Percentiles rank a stretch among this genome's conserved stretches.
These are phyloP conservation scores for Copromyces sp. DNA, from an alignment of 495 filamentous ascomycete genomes.

Conservation along the genomic window DNA sequence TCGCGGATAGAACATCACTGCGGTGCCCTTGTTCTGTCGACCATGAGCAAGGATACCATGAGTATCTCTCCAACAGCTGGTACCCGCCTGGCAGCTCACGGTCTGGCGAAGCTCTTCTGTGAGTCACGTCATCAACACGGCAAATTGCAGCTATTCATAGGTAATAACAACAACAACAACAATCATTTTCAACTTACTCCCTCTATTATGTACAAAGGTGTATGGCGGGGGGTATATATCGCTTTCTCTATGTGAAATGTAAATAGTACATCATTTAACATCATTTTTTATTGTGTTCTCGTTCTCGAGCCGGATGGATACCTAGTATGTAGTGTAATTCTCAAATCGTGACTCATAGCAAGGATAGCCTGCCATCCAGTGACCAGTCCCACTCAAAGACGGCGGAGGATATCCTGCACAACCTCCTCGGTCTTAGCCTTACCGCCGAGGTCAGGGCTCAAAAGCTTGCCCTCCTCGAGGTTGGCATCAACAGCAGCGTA, in stretches of 20 bases:
- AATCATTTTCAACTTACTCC: neutral
- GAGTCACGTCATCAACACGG: neutral
- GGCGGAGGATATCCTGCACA: constrained; percentile 76
- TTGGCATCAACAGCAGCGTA: constrained; percentile 89
- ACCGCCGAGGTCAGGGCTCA: constrained; percentile 89
- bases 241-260: neutral
- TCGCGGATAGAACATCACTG: neutral
- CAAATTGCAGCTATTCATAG: neutral
- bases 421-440: constrained; percentile 82
- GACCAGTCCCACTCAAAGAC: constrained; percentile 44
- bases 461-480: constrained; percentile 67
- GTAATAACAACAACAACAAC: neutral
- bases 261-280: neutral
- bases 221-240: neutral
- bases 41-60: neutral
- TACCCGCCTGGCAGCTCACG: neutral
- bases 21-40: neutral
- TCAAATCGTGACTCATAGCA: neutral
- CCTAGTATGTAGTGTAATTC: neutral
- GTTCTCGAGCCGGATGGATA: neutral
- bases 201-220: neutral
- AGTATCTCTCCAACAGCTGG: neutral
- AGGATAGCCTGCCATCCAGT: neutral
- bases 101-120: neutral
- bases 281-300: neutral